Base-by-base conservation (phyloP, 805 yeast species). In the Kuraishia cidri region DNA sequence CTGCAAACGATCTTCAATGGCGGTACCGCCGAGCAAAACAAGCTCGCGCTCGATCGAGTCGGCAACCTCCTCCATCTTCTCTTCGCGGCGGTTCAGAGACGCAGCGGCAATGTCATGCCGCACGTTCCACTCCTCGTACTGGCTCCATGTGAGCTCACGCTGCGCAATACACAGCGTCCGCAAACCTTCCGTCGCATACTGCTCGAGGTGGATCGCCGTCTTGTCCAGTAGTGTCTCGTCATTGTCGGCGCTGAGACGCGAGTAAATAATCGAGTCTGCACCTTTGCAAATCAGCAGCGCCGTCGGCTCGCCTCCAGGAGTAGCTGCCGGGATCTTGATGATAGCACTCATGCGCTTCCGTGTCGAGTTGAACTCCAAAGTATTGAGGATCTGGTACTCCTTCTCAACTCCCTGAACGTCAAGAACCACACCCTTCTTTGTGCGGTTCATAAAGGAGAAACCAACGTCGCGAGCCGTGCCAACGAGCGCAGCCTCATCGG, bases 331-430 rank as follows among this genome's bases (percentile, higher is more conserved):
- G 26, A 83, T 63, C 50, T 79, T 80, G 24, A 82, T 66, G 41
- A 82, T 77, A 11, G 83, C 81, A 66, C 88, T 79, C 94, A 82
- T 82, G 66, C 94, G 76, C 60, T 82, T 82, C 62, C 94, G 74
- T 0, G 92, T 79, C 6, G 92, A 82, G 46, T 83, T 83, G 56
- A 83, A 83, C 47, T 82, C 92, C 41, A 83, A 55, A 14, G 77
- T 69, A 45, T 81, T 82, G 38, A 83, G 54, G 21, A 83, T 63
- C 48, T 80, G 84, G 50, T 73, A 81, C 43, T 82, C 88, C 46
- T 77, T 75, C 38, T 68, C 65, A 31, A 63, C 67, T 38, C 92
- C 92, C 52, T 79, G 86, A 24, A 76, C 75, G 34, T 76, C 75
- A 29, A 83, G 62, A 31, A 80, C 56, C 13, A 79, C 49, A 36